Evolutionary conservation across 2,329 filamentous ascomycete species (phyloP).

Genomic region (Rugonectria rugulosa): DNA sequence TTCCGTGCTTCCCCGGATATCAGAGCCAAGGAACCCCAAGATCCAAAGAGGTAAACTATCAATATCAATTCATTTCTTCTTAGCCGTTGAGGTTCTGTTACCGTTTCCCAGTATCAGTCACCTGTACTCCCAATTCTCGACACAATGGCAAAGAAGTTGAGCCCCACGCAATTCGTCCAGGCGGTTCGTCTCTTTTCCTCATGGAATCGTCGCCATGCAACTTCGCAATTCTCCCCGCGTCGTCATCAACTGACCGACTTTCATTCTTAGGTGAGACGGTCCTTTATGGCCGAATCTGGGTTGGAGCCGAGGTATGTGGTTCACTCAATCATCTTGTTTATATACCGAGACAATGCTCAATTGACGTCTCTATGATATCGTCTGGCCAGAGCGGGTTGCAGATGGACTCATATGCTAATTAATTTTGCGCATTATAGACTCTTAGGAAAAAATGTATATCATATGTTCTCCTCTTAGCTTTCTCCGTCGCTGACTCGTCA

Average conservation of each 20-base stretch:
- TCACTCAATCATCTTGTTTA: no score
- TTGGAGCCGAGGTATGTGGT: slow-evolving; percentile 82
- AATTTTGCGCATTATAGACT: slow-evolving; percentile 27
- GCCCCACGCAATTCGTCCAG: slow-evolving; percentile 45
- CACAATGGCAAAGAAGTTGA: slow-evolving; percentile 45
- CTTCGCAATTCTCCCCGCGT: fast-evolving
- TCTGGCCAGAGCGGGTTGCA: neutral
- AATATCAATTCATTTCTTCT: no score
- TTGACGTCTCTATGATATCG: no score
- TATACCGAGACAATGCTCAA: no score
- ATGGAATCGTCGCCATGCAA: neutral
- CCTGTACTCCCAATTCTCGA: neutral
- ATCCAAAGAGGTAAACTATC: neutral
- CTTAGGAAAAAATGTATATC: slow-evolving; percentile 38
- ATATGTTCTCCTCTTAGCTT: neutral
- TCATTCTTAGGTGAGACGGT: slow-evolving; percentile 75
- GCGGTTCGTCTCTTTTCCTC: slow-evolving; percentile 37
- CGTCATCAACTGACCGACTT: neutral
- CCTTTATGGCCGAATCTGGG: slow-evolving; percentile 85
- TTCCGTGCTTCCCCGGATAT: slow-evolving; percentile 20
- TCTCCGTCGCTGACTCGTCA: neutral
- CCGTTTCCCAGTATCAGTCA: no score
- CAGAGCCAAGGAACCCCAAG: neutral
- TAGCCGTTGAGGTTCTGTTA: no score
- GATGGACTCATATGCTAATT: slow-evolving; percentile 9